Percentiles rank a stretch among this genome's conserved stretches.
These are phyloP conservation scores for Acacia concinna DNA, from an alignment of 331 rosid species.

Conservation along the genomic window DNA sequence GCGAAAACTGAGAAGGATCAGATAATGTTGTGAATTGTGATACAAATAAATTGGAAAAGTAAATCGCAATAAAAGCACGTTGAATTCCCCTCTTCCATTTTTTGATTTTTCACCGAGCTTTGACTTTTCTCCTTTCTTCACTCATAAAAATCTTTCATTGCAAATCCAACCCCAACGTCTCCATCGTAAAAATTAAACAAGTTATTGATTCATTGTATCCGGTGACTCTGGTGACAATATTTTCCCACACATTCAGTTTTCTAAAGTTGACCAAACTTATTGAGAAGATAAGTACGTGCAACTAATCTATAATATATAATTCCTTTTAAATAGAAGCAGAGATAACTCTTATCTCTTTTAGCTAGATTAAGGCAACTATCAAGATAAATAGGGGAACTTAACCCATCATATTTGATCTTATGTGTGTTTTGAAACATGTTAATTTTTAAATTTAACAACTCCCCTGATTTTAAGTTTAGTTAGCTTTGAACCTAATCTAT, in stretches of 20 bases:
- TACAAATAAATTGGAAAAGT: conserved; percentile 6
- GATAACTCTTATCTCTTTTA: background rate
- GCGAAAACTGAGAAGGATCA: background rate
- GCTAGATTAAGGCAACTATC: conserved; percentile 4
- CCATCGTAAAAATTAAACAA: conserved; percentile 10
- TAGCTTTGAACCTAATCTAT: background rate
- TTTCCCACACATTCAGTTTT: conserved; percentile 27
- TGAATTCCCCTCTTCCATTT: background rate
- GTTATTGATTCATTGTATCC: background rate
- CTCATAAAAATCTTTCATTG: conserved; percentile 3
- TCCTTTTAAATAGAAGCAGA: background rate
- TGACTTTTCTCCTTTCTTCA: conserved; percentile 23
- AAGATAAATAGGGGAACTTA: background rate
- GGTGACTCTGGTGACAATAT: conserved; percentile 28
- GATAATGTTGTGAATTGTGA: background rate
- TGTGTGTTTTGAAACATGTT: background rate
- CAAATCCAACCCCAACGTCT: conserved; percentile 8
- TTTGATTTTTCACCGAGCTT: conserved; percentile 28
- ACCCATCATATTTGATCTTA: background rate
- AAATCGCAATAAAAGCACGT: conserved; percentile 13
- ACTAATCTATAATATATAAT: background rate
- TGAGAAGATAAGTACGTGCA: background rate
- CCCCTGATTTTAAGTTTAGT: background rate
- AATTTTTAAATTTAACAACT: background rate
- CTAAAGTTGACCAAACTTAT: background rate